Base-by-base conservation (phyloP, 2,329 filamentous ascomycete genomes). In the Teratosphaeriaceae sp. region DNA sequence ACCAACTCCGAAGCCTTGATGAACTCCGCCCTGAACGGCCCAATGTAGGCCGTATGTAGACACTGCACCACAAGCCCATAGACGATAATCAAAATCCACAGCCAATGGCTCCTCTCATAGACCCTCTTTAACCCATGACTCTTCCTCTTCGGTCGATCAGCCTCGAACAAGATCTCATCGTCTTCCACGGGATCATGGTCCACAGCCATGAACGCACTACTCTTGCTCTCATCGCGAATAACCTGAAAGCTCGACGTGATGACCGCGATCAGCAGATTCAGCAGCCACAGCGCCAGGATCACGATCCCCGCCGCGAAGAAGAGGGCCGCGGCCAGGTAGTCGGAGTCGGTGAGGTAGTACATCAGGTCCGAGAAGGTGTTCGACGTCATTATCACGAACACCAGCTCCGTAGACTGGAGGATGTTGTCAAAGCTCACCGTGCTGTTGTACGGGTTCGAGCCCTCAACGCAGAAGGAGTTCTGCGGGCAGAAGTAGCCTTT, bases 241-340 rank as follows among this genome's bases (percentile, higher is more conserved):
- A 98, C 86, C 62, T 98, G 92, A 59, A 98, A 98, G 1, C 90
- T 96, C 4, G 92, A 95, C 0, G 92, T 98, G 61, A 98, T 98
- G 57, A 98, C 92, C 2, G 92, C 92, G 59, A 98, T 94, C 36
- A 84, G 66, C 67, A 98, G 78, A 63, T 96, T 97, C 50, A 94
- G 88, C 57, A 98, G 78, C 92, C 92, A 98, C 38, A 98, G 74
- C 71, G 88, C 92, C 74, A 98, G 79, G 51, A 98, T 87, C 57
- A 98, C 81, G 60, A 95, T 90, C 1, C 74, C 79, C 43, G 70
- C 69, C 30, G 78, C 78, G 50, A 80, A 84, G 63, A 80, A 98
- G 2, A 97, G 70, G 1, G 89, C 87, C 3, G 88, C 81, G 13
- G 86, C 78, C 5, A 94, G 76, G 57, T 94, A 97, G 62, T 98